phyloP scores from a whole-genome alignment of 306 rosid species.

The Glycine soja region DNA sequence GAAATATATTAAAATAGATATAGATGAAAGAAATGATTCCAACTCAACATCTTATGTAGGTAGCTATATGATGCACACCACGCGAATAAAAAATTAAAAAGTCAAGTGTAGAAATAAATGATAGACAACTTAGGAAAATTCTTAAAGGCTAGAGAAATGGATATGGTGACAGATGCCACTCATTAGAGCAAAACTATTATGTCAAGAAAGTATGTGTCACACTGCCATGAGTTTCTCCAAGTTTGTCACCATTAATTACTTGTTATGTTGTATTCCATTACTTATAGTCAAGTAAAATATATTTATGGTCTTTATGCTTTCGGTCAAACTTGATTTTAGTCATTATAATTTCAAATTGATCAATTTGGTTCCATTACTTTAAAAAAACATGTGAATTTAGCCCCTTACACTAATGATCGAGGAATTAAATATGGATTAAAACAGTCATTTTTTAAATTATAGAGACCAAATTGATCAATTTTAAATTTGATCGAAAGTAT shows the following conservation, averaged over 20 bases:
- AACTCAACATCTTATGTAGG: not conserved
- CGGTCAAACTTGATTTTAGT: too few species aligned
- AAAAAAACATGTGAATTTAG: too few species aligned
- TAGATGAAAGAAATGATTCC: not conserved
- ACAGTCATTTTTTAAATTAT: too few species aligned
- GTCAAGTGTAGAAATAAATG: constrained; percentile 26
- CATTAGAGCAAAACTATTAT: not conserved
- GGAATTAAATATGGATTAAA: too few species aligned
- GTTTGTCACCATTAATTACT: constrained; percentile 26
- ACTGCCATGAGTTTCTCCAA: not conserved
- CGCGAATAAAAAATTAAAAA: not conserved
- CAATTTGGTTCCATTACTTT: too few species aligned
- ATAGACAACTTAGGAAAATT: not conserved
- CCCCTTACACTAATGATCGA: too few species aligned
- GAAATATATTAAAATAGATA: not conserved
- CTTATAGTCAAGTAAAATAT: too few species aligned
- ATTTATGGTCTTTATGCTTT: too few species aligned
- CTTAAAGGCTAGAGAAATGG: not conserved
- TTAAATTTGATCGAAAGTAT: too few species aligned
- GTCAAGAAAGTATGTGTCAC: constrained; percentile 32
- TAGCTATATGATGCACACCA: not conserved
- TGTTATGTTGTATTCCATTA: not conserved
- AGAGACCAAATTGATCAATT: too few species aligned
- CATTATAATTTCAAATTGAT: too few species aligned
- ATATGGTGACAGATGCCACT: constrained; percentile 46